A percentile compares a stretch with the other conserved stretches of the same genome.
Evolutionary conservation across 2,329 filamentous ascomycete genomes (phyloP).

Genomic region (Drechslera avenae): DNA sequence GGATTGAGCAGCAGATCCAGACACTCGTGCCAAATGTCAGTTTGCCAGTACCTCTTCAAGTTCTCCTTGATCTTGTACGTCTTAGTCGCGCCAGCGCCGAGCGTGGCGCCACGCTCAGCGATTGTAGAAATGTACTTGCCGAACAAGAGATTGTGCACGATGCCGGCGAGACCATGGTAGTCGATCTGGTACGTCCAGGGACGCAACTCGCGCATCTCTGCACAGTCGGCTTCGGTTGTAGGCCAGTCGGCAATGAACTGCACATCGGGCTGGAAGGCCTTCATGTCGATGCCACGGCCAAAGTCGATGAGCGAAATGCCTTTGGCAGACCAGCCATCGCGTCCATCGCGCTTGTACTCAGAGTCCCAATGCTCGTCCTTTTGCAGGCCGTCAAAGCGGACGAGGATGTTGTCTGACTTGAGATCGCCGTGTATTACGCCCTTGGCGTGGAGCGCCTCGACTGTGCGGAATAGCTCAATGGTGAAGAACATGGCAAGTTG

Average conservation of each 20-base stretch:
- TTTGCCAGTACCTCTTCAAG: conserved; percentile 96
- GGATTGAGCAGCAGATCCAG: conserved; percentile 91
- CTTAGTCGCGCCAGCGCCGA: conserved; percentile 64
- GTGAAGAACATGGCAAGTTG: conserved; percentile 92
- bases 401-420: conserved; percentile 92
- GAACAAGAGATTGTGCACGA: conserved; percentile 86
- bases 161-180: conserved; percentile 89
- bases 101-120: conserved; percentile 54
- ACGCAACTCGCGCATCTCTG: conserved; percentile 90
- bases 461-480: conserved; percentile 85
- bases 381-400: conserved; percentile 70
- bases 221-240: conserved; percentile 82
- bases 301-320: conserved; percentile 93
- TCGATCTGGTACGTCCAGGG: conserved; percentile 99
- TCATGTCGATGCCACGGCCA: conserved; percentile 92
- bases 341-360: conserved; percentile 75
- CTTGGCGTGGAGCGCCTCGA: conserved; percentile 82
- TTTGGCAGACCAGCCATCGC: conserved; percentile 76
- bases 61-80: conserved; percentile 80
- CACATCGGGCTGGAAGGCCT: conserved; percentile 74
- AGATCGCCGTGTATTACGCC: conserved; percentile 89
- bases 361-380: conserved; percentile 57
- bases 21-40: conserved; percentile 81
- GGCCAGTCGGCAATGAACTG: conserved; percentile 97
- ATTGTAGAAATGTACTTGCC: conserved; percentile 91